Evolutionary conservation across 495 filamentous ascomycete genomes (phyloP), one percentile per base, ranked within the genome.

Genomic region (Geoglossum glabrum): DNA sequence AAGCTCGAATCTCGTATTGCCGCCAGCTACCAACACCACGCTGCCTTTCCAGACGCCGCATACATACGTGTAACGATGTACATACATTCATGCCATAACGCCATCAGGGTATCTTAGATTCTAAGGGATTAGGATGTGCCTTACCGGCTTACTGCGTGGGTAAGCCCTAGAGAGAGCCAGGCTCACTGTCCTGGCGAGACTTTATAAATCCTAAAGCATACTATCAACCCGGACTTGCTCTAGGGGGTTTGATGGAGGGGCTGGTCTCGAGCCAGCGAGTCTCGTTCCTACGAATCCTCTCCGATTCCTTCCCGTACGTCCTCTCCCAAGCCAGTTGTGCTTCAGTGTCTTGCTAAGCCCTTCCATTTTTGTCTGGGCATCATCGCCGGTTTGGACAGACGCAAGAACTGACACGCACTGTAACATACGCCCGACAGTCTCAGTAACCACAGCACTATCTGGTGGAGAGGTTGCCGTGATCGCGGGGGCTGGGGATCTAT

Each of bases 371-470:
- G 76, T 78, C 69, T 93, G 90, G 0, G 75, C 68, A n/a, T 82
- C 79, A 61, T 93, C 86, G 5, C 75, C 74, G 1, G 72, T 79
- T 64, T 83, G 81, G 13, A 93, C 78, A 61, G 82, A 83, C 10
- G 86, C 84, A 0, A 97, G 73, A 10, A 98, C 90, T 63, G 82
- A 86, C 67, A 98, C 83, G 66, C 93, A 98, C 70, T 98, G 92
- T 60, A 98, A 76, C 89, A 98, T 93, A 57, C 93, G 76, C 1
- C 87, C 92, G 9, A 95, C 90, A 56, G 87, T 94, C 60, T 96
- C 89, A 15, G 92, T 96, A 27, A 95, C 77, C 59, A 90, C 82
- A 8, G 52, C 58, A n/a, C 27, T 28, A 23, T 60, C 30, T 10
- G 27, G 45, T 15, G 49, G 36, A 17, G 57, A 38, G n/a, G 57